Evolutionary conservation across 2,329 filamentous ascomycete genomes (phyloP).

Genomic region (Fusarium zealandicum): DNA sequence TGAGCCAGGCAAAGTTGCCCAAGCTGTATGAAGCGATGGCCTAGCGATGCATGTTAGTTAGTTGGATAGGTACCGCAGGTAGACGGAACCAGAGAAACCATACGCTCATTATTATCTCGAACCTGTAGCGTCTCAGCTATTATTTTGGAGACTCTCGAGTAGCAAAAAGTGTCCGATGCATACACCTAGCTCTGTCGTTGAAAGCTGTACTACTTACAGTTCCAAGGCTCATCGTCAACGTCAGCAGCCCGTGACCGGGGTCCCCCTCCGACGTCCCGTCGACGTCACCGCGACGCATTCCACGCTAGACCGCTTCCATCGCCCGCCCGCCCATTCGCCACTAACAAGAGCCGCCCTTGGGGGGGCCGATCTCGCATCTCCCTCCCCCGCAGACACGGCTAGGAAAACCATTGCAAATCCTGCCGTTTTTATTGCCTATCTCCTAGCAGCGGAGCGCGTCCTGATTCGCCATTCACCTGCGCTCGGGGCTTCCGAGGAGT

Average conservation of each 20-base stretch:
- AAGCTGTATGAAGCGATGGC: conserved; percentile 59
- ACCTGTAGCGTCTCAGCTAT: not conserved
- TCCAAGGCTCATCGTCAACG: not conserved
- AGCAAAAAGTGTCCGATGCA: no score
- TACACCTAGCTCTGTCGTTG: no score
- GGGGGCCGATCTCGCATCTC: conserved; percentile 34
- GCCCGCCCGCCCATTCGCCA: conserved; percentile 9
- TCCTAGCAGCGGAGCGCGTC: conserved; percentile 8
- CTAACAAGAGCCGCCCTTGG: conserved; percentile 9
- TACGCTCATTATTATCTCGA: conserved; percentile 32
- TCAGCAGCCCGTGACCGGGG: conserved; percentile 1
- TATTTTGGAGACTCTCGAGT: no score
- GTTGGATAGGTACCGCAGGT: not conserved
- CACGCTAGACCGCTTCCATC: not conserved
- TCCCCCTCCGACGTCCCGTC: not conserved
- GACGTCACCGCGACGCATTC: conserved; percentile 22
- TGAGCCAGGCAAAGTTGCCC: conserved; percentile 60
- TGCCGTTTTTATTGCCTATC: conserved; percentile 43
- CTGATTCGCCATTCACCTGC: conserved; percentile 22
- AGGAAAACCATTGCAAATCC: conserved; percentile 45
- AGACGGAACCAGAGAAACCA: not conserved
- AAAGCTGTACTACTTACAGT: no score
- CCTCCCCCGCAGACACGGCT: not conserved
- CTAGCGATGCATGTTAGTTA: conserved; percentile 42
- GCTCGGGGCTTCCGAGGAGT: conserved; percentile 34